These are phyloP conservation scores for Calonectria pauciramosa DNA, from an alignment of 2,329 filamentous ascomycete genomes.

Conservation along the genomic window DNA sequence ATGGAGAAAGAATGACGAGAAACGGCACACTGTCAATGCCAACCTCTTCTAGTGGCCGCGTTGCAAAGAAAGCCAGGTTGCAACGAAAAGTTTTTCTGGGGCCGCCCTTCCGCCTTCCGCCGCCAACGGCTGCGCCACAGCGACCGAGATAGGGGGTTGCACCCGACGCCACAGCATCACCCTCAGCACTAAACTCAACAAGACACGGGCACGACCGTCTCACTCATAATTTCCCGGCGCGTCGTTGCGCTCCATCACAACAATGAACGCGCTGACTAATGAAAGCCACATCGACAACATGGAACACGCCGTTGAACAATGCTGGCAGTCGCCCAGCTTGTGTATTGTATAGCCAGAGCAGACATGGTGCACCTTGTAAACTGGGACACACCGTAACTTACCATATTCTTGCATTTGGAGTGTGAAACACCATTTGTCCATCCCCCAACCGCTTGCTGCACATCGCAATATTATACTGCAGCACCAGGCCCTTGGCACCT, in stretches of 20 bases:
- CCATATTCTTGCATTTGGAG: no score
- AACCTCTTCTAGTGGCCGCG: no score
- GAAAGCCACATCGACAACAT: not conserved
- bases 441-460: not conserved
- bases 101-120: not conserved
- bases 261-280: not conserved
- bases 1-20: conserved; percentile 37
- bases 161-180: not conserved
- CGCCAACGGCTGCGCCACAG: not conserved
- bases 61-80: not conserved
- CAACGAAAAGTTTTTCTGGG: conserved; percentile 12
- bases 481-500: not conserved
- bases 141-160: not conserved
- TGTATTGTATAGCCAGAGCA: not conserved
- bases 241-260: not conserved
- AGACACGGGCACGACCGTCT: not conserved
- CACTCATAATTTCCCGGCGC: not conserved
- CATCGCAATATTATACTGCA: not conserved
- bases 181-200: not conserved
- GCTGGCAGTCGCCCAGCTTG: not conserved
- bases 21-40: not conserved
- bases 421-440: not conserved
- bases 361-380: no score
- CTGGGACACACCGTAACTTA: no score
- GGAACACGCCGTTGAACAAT: not conserved